phyloP scores from a whole-genome alignment of 169 alveolate species.

The Plasmodium adleri region DNA sequence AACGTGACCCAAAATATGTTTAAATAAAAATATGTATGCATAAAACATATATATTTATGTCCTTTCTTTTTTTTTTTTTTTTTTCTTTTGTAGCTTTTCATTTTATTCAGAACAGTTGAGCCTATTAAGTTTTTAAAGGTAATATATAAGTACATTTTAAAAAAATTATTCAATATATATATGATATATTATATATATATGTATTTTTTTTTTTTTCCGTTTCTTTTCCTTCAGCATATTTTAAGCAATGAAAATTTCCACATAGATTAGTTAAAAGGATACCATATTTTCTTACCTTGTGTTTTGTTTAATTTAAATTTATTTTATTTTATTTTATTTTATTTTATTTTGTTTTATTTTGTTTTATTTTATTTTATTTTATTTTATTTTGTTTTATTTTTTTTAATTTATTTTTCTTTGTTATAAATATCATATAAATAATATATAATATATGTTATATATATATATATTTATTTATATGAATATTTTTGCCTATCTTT shows the following conservation, averaged over 20 bases:
- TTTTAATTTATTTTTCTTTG: constrained; percentile 16
- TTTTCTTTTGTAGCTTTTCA: constrained; percentile 30
- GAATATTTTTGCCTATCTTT: not conserved
- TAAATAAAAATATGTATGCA: not conserved
- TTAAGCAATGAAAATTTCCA: constrained; percentile 75
- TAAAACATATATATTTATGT: not conserved
- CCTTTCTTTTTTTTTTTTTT: constrained; percentile 3
- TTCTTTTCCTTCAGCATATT: constrained; percentile 35
- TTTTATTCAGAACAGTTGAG: constrained; percentile 58
- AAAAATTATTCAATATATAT: not conserved
- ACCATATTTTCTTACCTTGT: not conserved
- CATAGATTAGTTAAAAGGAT: constrained; percentile 40
- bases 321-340: not conserved
- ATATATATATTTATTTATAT: not conserved
- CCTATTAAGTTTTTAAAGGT: constrained; percentile 69
- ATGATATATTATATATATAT: not conserved
- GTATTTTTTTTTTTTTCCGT: not conserved
- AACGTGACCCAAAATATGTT: not conserved
- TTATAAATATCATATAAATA: not conserved
- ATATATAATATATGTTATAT: not conserved
- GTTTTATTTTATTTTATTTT: not conserved
- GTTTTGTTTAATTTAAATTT: not conserved
- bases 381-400: constrained; percentile 4
- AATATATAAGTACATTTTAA: not conserved
- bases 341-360: not conserved